Evolutionary conservation across 2,329 filamentous ascomycete species (phyloP).

Genomic region (Didymella pinodella): DNA sequence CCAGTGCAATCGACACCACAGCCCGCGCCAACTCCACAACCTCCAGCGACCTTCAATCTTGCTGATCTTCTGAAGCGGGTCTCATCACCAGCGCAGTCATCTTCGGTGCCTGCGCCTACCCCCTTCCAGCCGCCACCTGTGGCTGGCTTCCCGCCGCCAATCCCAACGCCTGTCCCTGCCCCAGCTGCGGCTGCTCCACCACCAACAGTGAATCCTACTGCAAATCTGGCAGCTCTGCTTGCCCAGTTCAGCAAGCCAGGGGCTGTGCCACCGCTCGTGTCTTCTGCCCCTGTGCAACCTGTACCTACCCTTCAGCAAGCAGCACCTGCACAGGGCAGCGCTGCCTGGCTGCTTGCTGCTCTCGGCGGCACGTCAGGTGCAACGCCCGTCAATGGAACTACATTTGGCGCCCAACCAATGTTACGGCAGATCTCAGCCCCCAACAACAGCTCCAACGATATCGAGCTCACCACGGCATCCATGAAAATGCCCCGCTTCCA

Average conservation of each 20-base stretch:
- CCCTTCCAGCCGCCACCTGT: slow-evolving; percentile 44
- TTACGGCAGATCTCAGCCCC: slow-evolving; percentile 43
- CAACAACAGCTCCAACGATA: slow-evolving; percentile 56
- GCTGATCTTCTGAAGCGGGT: slow-evolving; percentile 43
- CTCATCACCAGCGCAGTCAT: slow-evolving; percentile 38
- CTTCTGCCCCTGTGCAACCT: slow-evolving; percentile 29
- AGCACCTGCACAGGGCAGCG: slow-evolving; percentile 30
- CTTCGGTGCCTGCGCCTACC: slow-evolving; percentile 33
- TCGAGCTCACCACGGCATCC: slow-evolving; percentile 70
- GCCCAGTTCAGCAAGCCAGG: slow-evolving; percentile 43
- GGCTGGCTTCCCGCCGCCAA: slow-evolving; percentile 30
- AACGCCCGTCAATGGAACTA: slow-evolving; percentile 39
- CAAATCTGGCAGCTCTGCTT: slow-evolving; percentile 44
- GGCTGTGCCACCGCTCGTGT: slow-evolving; percentile 27
- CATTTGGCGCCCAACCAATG: slow-evolving; percentile 36
- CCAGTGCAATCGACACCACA: slow-evolving; percentile 32
- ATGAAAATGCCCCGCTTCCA: slow-evolving; percentile 80
- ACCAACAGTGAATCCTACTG: slow-evolving; percentile 36
- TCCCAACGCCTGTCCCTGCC: slow-evolving; percentile 33
- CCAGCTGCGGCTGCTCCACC: slow-evolving; percentile 38
- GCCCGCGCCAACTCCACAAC: slow-evolving; percentile 31
- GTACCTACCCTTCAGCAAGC: slow-evolving; percentile 30
- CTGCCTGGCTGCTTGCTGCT: slow-evolving; percentile 47
- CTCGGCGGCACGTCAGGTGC: slow-evolving; percentile 39
- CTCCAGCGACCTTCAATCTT: slow-evolving; percentile 36